Conservation (phyloP, 2,329 filamentous ascomycete species). For the Botrytis elliptica region DNA sequence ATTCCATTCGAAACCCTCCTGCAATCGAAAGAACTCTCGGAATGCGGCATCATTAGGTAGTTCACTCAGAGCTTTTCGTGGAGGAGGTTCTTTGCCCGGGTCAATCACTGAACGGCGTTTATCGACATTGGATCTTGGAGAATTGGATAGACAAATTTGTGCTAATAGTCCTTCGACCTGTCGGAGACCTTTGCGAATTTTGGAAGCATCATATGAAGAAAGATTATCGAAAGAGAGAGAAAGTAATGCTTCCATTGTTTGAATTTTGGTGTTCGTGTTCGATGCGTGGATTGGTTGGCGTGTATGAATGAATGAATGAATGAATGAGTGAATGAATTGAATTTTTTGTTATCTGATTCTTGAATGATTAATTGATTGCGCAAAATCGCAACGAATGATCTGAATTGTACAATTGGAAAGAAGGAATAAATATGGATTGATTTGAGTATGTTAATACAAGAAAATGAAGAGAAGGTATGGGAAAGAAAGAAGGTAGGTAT, state of each 20-base stretch:
- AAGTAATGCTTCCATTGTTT: slow-evolving; percentile 80
- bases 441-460: slow-evolving; percentile 27
- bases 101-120: slow-evolving; percentile 40
- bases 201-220: slow-evolving; percentile 83
- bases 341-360: slow-evolving; percentile 7
- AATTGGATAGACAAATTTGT: slow-evolving; percentile 79
- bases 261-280: slow-evolving; percentile 18
- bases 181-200: slow-evolving; percentile 89
- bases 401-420: background rate
- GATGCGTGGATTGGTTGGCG: background rate
- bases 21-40: slow-evolving; percentile 91
- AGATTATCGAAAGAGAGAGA: slow-evolving; percentile 85
- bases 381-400: slow-evolving; percentile 20
- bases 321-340: background rate
- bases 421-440: background rate
- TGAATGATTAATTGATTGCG: slow-evolving; percentile 13
- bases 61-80: slow-evolving; percentile 62
- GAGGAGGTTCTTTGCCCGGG: slow-evolving; percentile 41
- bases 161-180: slow-evolving; percentile 93
- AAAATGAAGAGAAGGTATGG: slow-evolving; percentile 25
- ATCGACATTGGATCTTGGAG: slow-evolving; percentile 30
- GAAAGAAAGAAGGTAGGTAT: background rate
- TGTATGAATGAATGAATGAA: slow-evolving; percentile 10
- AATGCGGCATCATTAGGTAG: slow-evolving; percentile 84
- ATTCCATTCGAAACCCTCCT: slow-evolving; percentile 98